Base-by-base conservation (phyloP, 2,329 filamentous ascomycete species). In the Dactylonectria estremocensis region DNA sequence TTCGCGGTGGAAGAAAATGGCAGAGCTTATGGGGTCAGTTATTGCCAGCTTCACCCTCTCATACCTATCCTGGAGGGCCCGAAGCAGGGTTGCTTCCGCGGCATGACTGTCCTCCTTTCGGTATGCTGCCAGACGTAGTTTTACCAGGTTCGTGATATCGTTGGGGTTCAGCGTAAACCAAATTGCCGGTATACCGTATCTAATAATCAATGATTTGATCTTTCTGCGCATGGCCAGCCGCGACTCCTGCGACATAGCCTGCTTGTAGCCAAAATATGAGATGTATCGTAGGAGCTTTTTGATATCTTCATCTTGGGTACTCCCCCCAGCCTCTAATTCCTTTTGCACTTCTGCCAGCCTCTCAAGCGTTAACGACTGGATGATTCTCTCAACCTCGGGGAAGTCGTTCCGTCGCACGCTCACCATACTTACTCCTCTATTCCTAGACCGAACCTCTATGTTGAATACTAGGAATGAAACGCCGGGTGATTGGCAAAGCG, bases 81-180 rank as follows among this genome's bases (percentile, higher is more conserved):
- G 45, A 18, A 57, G 52, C 33, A 64, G n/a, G 61, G 46, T 53
- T 35, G 45, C 54, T 28, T 28, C 24, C 24, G 24, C 24, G 24
- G 24, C 24, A 28, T 28, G 24, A 3, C 7, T 28, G 24, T 28
- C 24, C 24, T 28, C 24, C 24, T 28, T 28, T 28, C 7, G 18
- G 16, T 64, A 40, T 49, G 50, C 24, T 13, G 50, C 49, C 16
- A 43, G 46, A 20, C 14, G 48, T 28, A 64, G 16, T 20, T 62
- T 62, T 35, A 62, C 52, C 18, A 50, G 40, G 50, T 56, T 56
- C 10, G 22, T 57, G n/a, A 66, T 66, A 33, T 69, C 59, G 35
- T 63, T 66, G 13, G 67, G 63, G 37, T 66, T 69, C 16, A 69
- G 10, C 18, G 64, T 69, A 28, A 64, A 61, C 56, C 64, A 67